Percentiles rank a stretch among this genome's conserved stretches.
Evolutionary conservation across 352 stramenopile genomes (phyloP).

Genomic region (Globisporangium echinulatum): DNA sequence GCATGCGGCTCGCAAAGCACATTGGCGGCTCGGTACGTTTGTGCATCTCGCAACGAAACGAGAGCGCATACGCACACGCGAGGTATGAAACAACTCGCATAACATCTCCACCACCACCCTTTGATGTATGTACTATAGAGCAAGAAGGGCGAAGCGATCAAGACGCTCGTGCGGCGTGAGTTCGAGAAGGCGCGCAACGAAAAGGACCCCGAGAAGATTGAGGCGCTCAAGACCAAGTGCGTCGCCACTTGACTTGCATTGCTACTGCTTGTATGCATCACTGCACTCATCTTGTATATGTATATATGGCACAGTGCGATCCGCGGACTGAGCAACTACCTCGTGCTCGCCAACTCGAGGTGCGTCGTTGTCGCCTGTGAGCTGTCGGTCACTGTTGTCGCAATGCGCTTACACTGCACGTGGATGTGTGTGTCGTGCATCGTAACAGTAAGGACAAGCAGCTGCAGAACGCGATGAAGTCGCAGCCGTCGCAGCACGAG

Average conservation of each 20-base stretch:
- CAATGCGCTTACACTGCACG: neutral
- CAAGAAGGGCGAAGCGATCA: conserved; percentile 79
- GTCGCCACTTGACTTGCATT: conserved; percentile 7
- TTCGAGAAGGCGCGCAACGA: conserved; percentile 75
- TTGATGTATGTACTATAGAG: conserved; percentile 29
- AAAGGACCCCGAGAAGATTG: conserved; percentile 78
- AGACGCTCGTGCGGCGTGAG: conserved; percentile 60
- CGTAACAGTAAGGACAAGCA: conserved; percentile 78
- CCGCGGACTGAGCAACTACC: conserved; percentile 82
- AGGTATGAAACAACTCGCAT: no score
- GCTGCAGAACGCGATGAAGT: conserved; percentile 75
- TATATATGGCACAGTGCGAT: conserved; percentile 40
- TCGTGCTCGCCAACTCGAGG: conserved; percentile 83
- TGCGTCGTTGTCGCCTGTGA: conserved; percentile 12
- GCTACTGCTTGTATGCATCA: neutral
- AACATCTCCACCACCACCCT: neutral
- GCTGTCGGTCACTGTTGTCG: no score
- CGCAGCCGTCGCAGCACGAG: conserved; percentile 29
- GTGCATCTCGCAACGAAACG: no score
- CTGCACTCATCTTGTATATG: neutral
- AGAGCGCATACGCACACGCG: no score
- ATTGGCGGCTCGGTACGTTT: conserved; percentile 70
- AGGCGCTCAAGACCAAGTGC: conserved; percentile 80
- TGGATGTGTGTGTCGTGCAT: neutral
- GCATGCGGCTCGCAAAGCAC: conserved; percentile 80